phyloP scores from a whole-genome alignment of 2,329 filamentous ascomycete species.

The Ambrosiella xylebori region DNA sequence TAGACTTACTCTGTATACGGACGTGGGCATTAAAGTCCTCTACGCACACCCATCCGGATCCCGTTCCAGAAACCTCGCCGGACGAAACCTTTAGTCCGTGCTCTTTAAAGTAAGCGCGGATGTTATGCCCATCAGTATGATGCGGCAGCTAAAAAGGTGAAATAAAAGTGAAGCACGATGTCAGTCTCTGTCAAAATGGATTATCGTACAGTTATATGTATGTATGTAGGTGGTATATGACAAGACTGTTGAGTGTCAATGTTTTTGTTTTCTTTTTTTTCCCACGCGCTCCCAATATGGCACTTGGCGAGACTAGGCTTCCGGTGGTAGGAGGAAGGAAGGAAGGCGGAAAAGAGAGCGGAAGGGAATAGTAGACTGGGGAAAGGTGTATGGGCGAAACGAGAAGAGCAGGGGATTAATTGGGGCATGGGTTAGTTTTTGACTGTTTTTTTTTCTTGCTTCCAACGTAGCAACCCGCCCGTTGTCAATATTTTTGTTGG shows the following conservation, averaged over 20 bases:
- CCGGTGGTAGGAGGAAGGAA: neutral
- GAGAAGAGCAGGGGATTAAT: neutral
- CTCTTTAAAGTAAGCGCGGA: neutral
- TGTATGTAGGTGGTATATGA: neutral
- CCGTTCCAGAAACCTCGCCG: neutral
- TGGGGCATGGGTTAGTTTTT: neutral
- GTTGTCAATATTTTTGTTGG: too few species aligned
- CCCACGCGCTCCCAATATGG: too few species aligned
- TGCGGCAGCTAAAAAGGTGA: neutral
- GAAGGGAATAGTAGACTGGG: neutral
- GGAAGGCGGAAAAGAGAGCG: neutral
- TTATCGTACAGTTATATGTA: neutral
- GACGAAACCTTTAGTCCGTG: neutral
- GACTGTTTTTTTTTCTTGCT: neutral
- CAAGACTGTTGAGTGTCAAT: too few species aligned
- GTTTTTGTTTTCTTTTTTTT: too few species aligned
- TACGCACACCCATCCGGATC: slow-evolving; percentile 1
- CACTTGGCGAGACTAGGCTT: too few species aligned
- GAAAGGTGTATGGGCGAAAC: neutral
- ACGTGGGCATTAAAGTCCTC: neutral
- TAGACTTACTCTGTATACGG: slow-evolving; percentile 1
- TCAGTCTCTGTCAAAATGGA: neutral
- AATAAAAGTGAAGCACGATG: neutral
- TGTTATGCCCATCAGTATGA: neutral
- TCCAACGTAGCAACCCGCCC: neutral